Evolutionary conservation across 2,329 filamentous ascomycete species (phyloP), one percentile per base, ranked within the genome.

Genomic region (Endoconidiophora laricicola): DNA sequence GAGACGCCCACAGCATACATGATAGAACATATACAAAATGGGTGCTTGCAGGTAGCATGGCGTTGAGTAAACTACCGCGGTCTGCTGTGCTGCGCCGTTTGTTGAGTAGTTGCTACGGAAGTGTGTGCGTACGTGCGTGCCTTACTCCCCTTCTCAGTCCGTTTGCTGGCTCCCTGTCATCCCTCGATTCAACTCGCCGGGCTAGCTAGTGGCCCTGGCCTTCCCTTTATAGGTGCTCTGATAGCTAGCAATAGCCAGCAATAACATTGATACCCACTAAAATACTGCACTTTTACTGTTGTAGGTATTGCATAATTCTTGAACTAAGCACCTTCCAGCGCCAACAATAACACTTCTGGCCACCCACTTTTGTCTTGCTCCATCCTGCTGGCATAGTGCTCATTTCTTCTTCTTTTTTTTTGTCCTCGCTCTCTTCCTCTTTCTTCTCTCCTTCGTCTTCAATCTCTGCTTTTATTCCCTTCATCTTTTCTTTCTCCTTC

Each of bases 381-480:
- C 29, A 9, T 33, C 29, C 29, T 12, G 9, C 29, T 33, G 9
- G 2, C 29, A 33, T 20, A 43, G 26, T 45, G 29, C 33, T 50
- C 48, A 24, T 37, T 29, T 36, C 37, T 48, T 22, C 14, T 39
- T 33, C 12, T 7, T 36, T 40, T 33, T 46, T 44, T 46, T 53
- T 43, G 22, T 43, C 37, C 40, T 50, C 44, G 50, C 26, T 18
- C 47, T 36, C 22, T 53, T 26, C 29, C 39, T 52, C 23, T 44
- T 50, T 23, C 18, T 45, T 38, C 37, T 44, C 47, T 22, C 41
- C 23, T 43, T 41, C 24, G 33, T 48, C 43, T 54, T 49, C 41
- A 40, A 52, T 52, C 45, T 50, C 48, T 44, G 33, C 37, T 46
- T 49, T 45, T 23, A 26, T 52, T 38, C 41, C 48, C 46, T n/a